Percentiles rank a stretch among this genome's conserved stretches.
Evolutionary conservation across 192 early-diverging fungal genomes (phyloP).

Genomic region (Martensiomyces pterosporus): DNA sequence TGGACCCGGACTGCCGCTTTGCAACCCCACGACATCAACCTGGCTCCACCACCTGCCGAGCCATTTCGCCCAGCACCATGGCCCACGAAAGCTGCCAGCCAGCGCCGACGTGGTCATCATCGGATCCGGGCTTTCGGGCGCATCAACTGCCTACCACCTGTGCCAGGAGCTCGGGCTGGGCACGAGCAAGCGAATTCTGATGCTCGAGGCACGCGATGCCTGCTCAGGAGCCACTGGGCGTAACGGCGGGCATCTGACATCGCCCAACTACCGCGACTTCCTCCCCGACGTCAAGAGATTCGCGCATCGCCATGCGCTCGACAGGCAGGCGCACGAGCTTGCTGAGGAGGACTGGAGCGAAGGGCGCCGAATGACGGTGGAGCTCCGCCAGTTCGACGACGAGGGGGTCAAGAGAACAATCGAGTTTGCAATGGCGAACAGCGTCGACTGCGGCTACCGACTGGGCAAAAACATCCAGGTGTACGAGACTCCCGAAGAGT

Average conservation of each 20-base stretch:
- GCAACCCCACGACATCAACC: neutral
- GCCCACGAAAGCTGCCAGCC: slow-evolving; percentile 5
- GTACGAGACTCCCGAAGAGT: neutral
- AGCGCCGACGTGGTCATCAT: slow-evolving; percentile 30
- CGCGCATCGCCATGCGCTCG: neutral
- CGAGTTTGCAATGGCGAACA: slow-evolving; percentile 4
- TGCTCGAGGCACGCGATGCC: slow-evolving; percentile 41
- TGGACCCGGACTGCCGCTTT: neutral
- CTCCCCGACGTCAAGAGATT: neutral
- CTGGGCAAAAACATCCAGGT: neutral
- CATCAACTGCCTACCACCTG: slow-evolving; percentile 31
- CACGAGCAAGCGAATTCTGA: slow-evolving; percentile 19
- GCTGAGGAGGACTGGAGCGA: neutral
- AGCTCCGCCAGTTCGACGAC: slow-evolving; percentile 23
- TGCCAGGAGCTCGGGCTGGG: neutral
- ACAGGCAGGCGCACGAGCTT: neutral
- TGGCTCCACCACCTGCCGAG: neutral
- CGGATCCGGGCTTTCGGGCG: slow-evolving; percentile 41
- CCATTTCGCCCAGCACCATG: neutral
- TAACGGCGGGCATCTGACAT: slow-evolving; percentile 49
- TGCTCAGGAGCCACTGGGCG: slow-evolving; percentile 52
- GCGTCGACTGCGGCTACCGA: slow-evolving; percentile 2
- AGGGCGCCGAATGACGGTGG: neutral
- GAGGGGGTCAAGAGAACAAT: slow-evolving; percentile 10
- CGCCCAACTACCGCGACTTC: slow-evolving; percentile 7